Evolutionary conservation across 192 early-diverging fungal genomes (phyloP).

Genomic region (Podila epicladia): DNA sequence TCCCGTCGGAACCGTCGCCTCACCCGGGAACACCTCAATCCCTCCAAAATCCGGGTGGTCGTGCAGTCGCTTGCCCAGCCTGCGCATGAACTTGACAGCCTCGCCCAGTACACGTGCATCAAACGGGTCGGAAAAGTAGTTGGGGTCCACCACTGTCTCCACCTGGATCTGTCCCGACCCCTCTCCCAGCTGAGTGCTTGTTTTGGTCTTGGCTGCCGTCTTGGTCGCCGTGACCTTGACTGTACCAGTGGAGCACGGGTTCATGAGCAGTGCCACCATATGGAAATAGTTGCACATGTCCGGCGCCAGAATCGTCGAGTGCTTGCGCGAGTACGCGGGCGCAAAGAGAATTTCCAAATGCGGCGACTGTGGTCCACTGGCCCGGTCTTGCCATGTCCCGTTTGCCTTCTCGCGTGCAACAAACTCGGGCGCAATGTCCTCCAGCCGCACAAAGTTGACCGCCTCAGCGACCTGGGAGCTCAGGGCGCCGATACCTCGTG

Average conservation of each 20-base stretch:
- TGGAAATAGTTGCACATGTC: conserved; percentile 20
- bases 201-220: conserved; percentile 1
- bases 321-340: conserved; percentile 10
- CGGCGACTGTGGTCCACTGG: conserved; percentile 1
- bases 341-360: conserved; percentile 25
- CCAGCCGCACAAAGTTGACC: neutral
- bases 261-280: conserved; percentile 21
- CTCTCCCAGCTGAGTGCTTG: neutral
- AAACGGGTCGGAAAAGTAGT: conserved; percentile 32
- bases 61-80: conserved; percentile 14
- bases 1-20: conserved; percentile 11
- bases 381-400: neutral
- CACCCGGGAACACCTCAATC: conserved; percentile 22
- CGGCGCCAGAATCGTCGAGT: neutral
- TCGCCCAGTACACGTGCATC: conserved; percentile 39
- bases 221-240: conserved; percentile 30
- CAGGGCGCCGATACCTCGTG: neutral
- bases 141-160: conserved; percentile 37
- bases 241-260: conserved; percentile 27
- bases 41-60: conserved; percentile 20
- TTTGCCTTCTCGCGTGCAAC: conserved; percentile 3
- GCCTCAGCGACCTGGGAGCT: neutral
- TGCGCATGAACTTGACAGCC: conserved; percentile 17
- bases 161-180: neutral
- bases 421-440: conserved; percentile 6